phyloP scores from a whole-genome alignment of 345 rosid species.

The Euclidium syriacum region DNA sequence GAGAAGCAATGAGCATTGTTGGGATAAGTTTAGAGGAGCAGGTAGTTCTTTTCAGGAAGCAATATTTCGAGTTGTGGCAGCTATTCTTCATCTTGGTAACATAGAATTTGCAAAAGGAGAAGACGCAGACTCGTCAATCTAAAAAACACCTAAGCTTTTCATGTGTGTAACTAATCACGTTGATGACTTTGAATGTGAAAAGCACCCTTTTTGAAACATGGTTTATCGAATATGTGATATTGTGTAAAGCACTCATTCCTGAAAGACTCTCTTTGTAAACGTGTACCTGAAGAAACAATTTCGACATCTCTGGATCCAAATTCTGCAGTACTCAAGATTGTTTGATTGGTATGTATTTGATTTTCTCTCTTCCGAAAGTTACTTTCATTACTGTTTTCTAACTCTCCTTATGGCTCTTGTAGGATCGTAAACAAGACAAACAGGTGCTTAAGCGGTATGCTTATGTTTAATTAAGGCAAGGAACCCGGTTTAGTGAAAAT shows the following conservation, averaged over 20 bases:
- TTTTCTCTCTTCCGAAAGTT: constrained; percentile 6
- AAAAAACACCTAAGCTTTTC: constrained; percentile 77
- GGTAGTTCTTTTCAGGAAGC: constrained; percentile 72
- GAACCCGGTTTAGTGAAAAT: neutral
- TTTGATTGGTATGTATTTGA: constrained; percentile 78
- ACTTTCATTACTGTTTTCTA: neutral
- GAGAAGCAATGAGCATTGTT: constrained; percentile 88
- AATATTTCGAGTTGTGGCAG: constrained; percentile 88
- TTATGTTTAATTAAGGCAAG: constrained; percentile 29
- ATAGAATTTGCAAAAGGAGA: constrained; percentile 85
- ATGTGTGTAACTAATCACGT: constrained; percentile 39
- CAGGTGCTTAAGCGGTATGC: constrained; percentile 78
- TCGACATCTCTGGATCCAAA: constrained; percentile 90
- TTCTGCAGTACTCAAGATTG: constrained; percentile 83
- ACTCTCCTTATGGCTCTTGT: constrained; percentile 21
- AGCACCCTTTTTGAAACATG: too few species aligned
- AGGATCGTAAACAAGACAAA: constrained; percentile 95
- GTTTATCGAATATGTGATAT: neutral
- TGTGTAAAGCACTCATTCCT: constrained; percentile 22
- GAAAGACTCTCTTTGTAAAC: constrained; percentile 94
- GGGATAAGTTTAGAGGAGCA: constrained; percentile 84
- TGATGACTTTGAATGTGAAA: too few species aligned
- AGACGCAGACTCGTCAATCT: constrained; percentile 87
- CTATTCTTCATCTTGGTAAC: constrained; percentile 94
- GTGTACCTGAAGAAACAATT: constrained; percentile 93